Base-by-base conservation (phyloP, 176 grass and related monocot species). In the Raddia distichophylla region DNA sequence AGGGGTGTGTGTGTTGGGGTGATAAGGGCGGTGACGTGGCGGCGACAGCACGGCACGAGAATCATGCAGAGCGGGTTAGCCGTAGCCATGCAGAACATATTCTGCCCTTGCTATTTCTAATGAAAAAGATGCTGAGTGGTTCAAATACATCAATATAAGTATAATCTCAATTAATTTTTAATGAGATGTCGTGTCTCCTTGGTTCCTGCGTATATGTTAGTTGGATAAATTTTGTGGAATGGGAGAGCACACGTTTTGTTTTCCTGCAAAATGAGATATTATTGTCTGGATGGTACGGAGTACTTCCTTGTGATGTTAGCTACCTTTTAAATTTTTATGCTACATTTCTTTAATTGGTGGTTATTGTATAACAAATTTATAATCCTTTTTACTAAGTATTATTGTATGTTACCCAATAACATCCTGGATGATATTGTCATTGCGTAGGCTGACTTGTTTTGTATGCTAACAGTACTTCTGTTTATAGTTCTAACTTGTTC, bases 401-500 rank as follows among this genome's bases (percentile, higher is more conserved):
- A n/a, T 5, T 10, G 2, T 49, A 19, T 3, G 34, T 72, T 71
- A 53, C 35, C 33, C 3, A 52, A 51, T 50, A 61, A 19, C 52
- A 50, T 69, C 7, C 37, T 1, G 27, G 27, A 27, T 27, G 27
- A 71, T 83, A 53, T 11, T 71, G 2, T n/a, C 48, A 14, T 67
- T 58, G 6, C 12, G 7, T 10, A 79, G 66, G 59, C 13, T 47
- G 2, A 10, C n/a, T 52, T 83, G 3, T 57, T 73, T 43, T 46
- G 15, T 68, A 1, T 33, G 6, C 5, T n/a, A 32, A 71, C 8
- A 78, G 7, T 35, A 7, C 18, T 74, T 57, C 10, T 77, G 8
- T 64, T 78, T 44, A 71, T 64, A 17, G 46, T 68, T 86, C 57
- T 77, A 46, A 79, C 72, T 88, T 76, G 51, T 56, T 66, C 55